Evolutionary conservation across 2,329 filamentous ascomycete genomes (phyloP).

Genomic region (Sporothrix luriei): DNA sequence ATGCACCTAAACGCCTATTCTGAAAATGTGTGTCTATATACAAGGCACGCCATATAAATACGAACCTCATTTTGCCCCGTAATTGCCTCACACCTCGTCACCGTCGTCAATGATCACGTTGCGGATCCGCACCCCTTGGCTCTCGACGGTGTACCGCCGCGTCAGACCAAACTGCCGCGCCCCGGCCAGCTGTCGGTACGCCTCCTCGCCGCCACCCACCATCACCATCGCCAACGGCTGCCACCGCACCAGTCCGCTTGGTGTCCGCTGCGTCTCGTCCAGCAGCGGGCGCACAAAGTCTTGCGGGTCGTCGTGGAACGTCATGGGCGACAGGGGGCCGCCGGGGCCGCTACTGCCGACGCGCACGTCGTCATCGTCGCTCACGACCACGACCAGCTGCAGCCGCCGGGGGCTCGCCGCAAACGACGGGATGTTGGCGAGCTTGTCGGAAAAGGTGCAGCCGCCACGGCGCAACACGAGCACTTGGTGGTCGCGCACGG

Average conservation of each 20-base stretch:
- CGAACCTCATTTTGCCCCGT: neutral
- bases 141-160: constrained; percentile 77
- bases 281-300: constrained; percentile 65
- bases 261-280: constrained; percentile 72
- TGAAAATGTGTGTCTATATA: constrained; percentile 14
- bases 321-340: constrained; percentile 35
- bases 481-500: constrained; percentile 66
- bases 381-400: constrained; percentile 80
- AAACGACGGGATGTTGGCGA: constrained; percentile 81
- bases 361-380: constrained; percentile 53
- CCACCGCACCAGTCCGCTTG: constrained; percentile 67
- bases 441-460: constrained; percentile 82
- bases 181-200: constrained; percentile 63
- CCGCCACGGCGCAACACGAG: constrained; percentile 80
- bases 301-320: constrained; percentile 41
- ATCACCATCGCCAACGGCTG: constrained; percentile 82
- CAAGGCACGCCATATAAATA: neutral
- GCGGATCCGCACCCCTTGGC: constrained; percentile 74
- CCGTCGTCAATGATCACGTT: constrained; percentile 69
- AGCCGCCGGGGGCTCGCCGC: constrained; percentile 62
- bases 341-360: constrained; percentile 33
- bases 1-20: neutral
- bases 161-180: constrained; percentile 73
- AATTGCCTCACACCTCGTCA: constrained; percentile 31
- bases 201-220: constrained; percentile 69